phyloP scores from a whole-genome alignment of 768 basidiomycete genomes.

The Tylopilus vinaceipallidus region DNA sequence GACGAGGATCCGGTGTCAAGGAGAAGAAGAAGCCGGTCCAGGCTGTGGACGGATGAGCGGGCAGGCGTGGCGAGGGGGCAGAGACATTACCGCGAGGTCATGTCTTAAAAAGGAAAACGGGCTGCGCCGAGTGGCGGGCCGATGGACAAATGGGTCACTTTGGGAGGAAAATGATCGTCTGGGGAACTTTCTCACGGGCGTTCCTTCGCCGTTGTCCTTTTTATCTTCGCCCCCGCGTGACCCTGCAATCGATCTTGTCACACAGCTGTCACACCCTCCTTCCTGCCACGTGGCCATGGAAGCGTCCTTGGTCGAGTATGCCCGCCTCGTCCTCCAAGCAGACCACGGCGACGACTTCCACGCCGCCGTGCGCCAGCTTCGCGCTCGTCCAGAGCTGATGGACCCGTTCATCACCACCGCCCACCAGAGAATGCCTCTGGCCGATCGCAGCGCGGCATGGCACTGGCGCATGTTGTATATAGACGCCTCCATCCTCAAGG shows the following conservation, averaged over 20 bases:
- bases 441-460: conserved; percentile 28
- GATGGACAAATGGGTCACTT: conserved; percentile 38
- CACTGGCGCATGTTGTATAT: conserved; percentile 75
- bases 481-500: conserved; percentile 64
- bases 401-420: conserved; percentile 46
- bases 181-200: conserved; percentile 53
- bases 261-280: conserved; percentile 26
- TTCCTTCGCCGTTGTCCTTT: conserved; percentile 51
- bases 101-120: conserved; percentile 53
- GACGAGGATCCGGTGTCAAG: conserved; percentile 93
- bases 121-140: conserved; percentile 49
- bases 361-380: conserved; percentile 9
- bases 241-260: conserved; percentile 39
- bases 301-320: conserved; percentile 10
- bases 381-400: not conserved
- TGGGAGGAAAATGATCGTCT: conserved; percentile 43
- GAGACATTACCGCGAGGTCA: conserved; percentile 70
- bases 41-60: conserved; percentile 44
- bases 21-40: conserved; percentile 94
- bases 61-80: not conserved
- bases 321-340: conserved; percentile 10
- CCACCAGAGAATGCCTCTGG: conserved; percentile 48
- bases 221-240: conserved; percentile 54
- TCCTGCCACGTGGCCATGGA: conserved; percentile 11
- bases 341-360: conserved; percentile 7